phyloP scores from a whole-genome alignment of 257 asterid genomes.

The Linaria vulgaris region DNA sequence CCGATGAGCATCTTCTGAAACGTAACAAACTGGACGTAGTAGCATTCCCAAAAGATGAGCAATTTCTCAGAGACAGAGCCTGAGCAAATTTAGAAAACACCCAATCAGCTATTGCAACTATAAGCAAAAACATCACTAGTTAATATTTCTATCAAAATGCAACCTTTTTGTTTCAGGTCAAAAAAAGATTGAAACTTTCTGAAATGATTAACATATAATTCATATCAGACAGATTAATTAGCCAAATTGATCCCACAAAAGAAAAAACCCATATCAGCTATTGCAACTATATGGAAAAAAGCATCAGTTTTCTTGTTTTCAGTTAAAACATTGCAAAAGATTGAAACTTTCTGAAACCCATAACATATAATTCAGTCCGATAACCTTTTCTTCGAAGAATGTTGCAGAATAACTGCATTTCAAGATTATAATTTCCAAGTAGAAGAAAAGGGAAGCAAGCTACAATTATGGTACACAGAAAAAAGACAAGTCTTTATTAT shows the following conservation, averaged over 20 bases:
- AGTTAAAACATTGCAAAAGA: not conserved
- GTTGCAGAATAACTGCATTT: no score
- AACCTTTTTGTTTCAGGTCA: not conserved
- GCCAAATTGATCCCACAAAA: no score
- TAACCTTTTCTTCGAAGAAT: no score
- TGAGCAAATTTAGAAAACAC: slow-evolving; percentile 45
- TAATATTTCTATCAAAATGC: not conserved
- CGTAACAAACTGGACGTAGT: slow-evolving; percentile 51
- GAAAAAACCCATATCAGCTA: no score
- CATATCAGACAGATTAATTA: no score
- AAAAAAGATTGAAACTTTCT: slow-evolving; percentile 8
- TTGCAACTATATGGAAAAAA: no score
- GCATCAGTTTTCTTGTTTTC: not conserved
- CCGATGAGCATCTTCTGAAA: slow-evolving; percentile 60
- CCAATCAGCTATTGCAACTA: slow-evolving; percentile 32
- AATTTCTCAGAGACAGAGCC: slow-evolving; percentile 71
- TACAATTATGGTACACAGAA: not conserved
- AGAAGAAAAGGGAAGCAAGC: slow-evolving; percentile 7
- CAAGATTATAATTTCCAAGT: not conserved
- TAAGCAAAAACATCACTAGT: slow-evolving; percentile 1
- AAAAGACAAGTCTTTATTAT: not conserved
- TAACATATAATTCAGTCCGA: not conserved
- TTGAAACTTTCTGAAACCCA: slow-evolving; percentile 4
- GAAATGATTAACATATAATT: not conserved
- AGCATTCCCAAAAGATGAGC: slow-evolving; percentile 60